Evolutionary conservation across 768 basidiomycete genomes (phyloP).

Genomic region (Lactifluus pinguis): DNA sequence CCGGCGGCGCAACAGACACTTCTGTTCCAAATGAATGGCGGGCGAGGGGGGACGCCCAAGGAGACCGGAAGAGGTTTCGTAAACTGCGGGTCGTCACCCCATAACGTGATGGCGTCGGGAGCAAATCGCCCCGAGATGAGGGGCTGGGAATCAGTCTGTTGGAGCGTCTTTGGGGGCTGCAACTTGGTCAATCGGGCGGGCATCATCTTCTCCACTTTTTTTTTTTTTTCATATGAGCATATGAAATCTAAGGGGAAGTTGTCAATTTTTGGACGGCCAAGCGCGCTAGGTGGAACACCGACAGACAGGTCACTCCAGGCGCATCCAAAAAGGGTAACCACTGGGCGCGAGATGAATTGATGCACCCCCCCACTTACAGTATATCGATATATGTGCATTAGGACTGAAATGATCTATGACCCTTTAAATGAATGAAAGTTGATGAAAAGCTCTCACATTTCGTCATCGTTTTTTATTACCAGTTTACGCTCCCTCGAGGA

Average conservation of each 20-base stretch:
- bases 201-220: background rate
- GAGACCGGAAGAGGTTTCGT: background rate
- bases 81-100: background rate
- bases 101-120: background rate
- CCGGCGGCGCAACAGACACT: background rate
- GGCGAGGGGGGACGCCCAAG: background rate
- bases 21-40: background rate
- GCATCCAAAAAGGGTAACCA: background rate
- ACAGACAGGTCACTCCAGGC: background rate
- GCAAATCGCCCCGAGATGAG: background rate
- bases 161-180: background rate
- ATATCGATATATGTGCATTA: background rate
- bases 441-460: background rate
- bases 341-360: background rate
- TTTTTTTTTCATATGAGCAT: constrained; percentile 1
- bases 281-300: background rate
- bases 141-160: constrained; percentile 13
- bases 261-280: background rate
- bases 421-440: background rate
- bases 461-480: background rate
- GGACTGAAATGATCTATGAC: background rate
- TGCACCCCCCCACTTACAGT: background rate
- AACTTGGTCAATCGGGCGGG: background rate
- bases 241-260: background rate
- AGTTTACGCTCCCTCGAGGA: background rate